phyloP scores from a whole-genome alignment of 208 protist genomes.

The Blastocrithidia nonstop region DNA sequence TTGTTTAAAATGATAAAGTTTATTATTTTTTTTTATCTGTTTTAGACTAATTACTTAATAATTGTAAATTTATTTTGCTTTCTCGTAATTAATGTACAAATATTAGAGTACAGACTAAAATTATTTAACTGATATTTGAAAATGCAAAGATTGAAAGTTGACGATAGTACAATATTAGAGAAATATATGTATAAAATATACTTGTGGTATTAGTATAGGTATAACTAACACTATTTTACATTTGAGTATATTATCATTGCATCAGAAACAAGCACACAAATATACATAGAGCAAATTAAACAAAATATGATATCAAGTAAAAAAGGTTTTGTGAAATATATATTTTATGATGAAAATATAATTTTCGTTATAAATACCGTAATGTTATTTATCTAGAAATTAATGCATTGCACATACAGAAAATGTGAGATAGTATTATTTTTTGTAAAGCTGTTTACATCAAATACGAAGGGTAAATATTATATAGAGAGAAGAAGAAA shows the following conservation, averaged over 20 bases:
- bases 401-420: no score
- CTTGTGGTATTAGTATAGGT: not conserved
- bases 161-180: not conserved
- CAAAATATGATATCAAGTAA: no score
- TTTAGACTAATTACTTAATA: not conserved
- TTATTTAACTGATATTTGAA: not conserved
- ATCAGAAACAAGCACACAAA: not conserved
- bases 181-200: not conserved
- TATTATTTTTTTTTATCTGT: slow-evolving; percentile 2
- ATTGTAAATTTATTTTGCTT: not conserved
- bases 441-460: no score
- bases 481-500: no score
- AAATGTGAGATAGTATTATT: no score
- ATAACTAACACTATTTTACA: not conserved
- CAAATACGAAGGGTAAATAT: no score
- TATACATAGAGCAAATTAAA: slow-evolving; percentile 4
- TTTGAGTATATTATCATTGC: not conserved
- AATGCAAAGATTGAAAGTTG: not conserved
- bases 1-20: no score
- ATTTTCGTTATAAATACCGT: no score
- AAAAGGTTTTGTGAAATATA: no score
- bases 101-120: no score
- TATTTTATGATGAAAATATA: no score
- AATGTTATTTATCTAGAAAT: no score
- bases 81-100: not conserved